These are phyloP conservation scores for Wickerhamomyces ciferrii DNA, from an alignment of 805 yeast species.

Conservation along the genomic window DNA sequence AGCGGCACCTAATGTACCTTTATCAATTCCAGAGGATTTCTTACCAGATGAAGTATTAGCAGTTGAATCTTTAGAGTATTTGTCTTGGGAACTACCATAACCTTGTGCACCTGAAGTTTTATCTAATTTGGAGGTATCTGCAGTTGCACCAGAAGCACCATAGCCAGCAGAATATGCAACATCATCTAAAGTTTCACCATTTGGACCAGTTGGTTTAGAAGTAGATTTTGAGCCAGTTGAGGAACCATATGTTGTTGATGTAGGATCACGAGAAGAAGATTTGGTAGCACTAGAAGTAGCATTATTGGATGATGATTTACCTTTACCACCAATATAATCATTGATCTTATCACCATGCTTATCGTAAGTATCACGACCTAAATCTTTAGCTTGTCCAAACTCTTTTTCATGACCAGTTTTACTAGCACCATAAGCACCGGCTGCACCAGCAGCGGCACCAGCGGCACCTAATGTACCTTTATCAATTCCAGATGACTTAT, in stretches of 20 bases:
- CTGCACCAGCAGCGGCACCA: conserved; percentile 1
- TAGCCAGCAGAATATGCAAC: conserved; percentile 5
- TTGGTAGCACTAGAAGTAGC: background rate
- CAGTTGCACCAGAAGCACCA: conserved; percentile 7
- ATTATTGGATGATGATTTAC: background rate
- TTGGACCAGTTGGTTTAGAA: background rate
- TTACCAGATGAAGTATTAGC: background rate
- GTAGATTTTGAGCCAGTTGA: background rate
- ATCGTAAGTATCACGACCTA: background rate
- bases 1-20: background rate
- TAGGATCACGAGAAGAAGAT: background rate
- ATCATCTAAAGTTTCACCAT: conserved; percentile 1
- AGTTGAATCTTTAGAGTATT: background rate
- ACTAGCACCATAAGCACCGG: background rate
- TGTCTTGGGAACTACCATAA: background rate
- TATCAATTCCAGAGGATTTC: background rate
- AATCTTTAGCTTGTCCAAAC: background rate
- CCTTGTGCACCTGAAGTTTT: background rate
- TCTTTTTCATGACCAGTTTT: background rate
- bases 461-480: conserved; percentile 1
- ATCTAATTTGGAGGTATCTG: background rate
- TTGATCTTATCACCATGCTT: background rate
- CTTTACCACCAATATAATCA: background rate
- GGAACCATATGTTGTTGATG: background rate
- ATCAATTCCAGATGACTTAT: background rate